These are phyloP conservation scores for Kwoniella europaea DNA, from an alignment of 768 basidiomycete species.

Conservation along the genomic window DNA sequence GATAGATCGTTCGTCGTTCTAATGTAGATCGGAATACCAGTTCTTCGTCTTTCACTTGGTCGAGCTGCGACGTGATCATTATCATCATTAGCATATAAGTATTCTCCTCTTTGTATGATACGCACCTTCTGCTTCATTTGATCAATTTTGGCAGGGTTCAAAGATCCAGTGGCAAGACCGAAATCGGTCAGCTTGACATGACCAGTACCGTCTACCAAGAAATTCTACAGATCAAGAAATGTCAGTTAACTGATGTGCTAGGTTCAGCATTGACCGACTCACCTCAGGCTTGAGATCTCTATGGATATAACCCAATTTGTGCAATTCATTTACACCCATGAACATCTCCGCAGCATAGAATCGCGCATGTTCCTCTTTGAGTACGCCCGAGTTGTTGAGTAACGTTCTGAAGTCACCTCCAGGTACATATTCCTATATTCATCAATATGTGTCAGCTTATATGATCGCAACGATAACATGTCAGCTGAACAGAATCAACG, in stretches of 20 bases:
- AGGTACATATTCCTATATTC: conserved; percentile 84
- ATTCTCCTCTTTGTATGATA: not conserved
- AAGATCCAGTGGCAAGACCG: conserved; percentile 91
- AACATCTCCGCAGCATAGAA: conserved; percentile 99
- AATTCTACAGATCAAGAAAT: conserved; percentile 68
- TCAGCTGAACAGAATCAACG: conserved; percentile 15
- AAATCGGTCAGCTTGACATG: conserved; percentile 95
- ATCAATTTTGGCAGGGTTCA: conserved; percentile 93
- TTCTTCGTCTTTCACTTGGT: conserved; percentile 93
- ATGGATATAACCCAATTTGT: conserved; percentile 97
- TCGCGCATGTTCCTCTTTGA: conserved; percentile 94
- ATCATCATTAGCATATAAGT: conserved; percentile 18
- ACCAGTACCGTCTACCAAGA: conserved; percentile 90
- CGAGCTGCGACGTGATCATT: conserved; percentile 69
- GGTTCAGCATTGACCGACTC: conserved; percentile 31
- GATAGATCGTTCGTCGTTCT: conserved; percentile 92
- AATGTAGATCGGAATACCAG: conserved; percentile 87
- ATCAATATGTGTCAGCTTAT: conserved; percentile 8
- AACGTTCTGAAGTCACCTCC: conserved; percentile 98
- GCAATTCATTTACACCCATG: conserved; percentile 85
- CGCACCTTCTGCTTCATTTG: conserved; percentile 87
- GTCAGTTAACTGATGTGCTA: not conserved
- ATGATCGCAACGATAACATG: too few relatives aligned
- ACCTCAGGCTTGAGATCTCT: conserved; percentile 98
- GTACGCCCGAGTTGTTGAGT: conserved; percentile 94